A percentile compares a stretch with the other conserved stretches of the same genome.
phyloP scores from a whole-genome alignment of 768 basidiomycete species.

The Trichaptum fuscoviolaceum region DNA sequence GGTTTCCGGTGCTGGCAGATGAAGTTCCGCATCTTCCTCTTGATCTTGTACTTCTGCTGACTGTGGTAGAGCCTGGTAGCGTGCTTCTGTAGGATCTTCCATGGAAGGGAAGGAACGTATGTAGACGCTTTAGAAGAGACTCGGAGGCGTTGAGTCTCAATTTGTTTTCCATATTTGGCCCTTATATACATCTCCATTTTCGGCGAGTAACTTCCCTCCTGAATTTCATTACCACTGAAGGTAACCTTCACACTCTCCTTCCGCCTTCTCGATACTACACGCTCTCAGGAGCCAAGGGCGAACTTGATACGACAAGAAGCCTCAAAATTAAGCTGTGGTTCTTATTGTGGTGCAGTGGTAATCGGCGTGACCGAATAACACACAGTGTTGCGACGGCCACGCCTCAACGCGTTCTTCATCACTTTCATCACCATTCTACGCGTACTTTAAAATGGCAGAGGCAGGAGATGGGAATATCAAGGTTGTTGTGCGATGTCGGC shows the following conservation, averaged over 20 bases:
- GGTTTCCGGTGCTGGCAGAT: conserved; percentile 23
- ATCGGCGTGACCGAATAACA: conserved; percentile 1
- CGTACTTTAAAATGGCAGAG: conserved; percentile 12
- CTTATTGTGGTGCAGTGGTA: not conserved
- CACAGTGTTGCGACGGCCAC: not conserved
- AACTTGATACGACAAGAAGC: not conserved
- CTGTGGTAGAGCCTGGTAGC: conserved; percentile 13
- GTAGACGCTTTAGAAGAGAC: no score
- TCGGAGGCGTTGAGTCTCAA: not conserved
- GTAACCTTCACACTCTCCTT: not conserved
- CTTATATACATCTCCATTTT: no score
- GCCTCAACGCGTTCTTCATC: not conserved
- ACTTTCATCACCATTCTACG: not conserved
- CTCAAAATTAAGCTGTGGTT: not conserved
- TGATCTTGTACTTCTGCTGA: not conserved
- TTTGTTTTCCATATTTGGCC: not conserved
- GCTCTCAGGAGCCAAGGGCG: not conserved
- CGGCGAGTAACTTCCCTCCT: not conserved
- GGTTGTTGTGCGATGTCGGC: conserved; percentile 92
- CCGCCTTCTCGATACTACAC: not conserved
- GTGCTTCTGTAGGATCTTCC: conserved; percentile 4
- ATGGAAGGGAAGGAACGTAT: no score
- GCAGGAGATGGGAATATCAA: conserved; percentile 67
- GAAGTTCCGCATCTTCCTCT: conserved; percentile 9
- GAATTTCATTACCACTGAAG: no score